Evolutionary conservation across 306 rosid species (phyloP).

Genomic region (Alnus rubra): DNA sequence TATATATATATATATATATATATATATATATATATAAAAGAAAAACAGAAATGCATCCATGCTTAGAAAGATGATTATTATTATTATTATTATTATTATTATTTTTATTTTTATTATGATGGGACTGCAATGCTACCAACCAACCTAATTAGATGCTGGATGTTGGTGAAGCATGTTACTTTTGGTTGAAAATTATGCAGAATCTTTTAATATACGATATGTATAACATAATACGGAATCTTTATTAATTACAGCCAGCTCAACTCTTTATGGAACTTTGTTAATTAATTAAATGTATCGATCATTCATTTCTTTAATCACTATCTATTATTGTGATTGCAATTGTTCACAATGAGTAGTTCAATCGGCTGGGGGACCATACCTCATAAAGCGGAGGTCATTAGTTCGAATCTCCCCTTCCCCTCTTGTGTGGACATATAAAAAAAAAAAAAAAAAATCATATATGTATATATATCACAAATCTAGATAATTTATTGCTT

Average conservation of each 20-base stretch:
- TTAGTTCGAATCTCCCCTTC: too few species aligned
- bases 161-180: neutral
- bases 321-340: neutral
- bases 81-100: too few species aligned
- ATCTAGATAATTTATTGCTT: neutral
- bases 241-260: constrained; percentile 13
- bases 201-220: neutral
- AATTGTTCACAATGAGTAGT: too few species aligned
- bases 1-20: too few species aligned
- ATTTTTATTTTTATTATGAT: too few species aligned
- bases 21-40: too few species aligned
- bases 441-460: too few species aligned
- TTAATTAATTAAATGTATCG: neutral
- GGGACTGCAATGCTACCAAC: neutral
- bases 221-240: neutral
- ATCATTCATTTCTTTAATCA: constrained; percentile 8
- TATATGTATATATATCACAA: constrained; percentile 9
- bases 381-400: too few species aligned
- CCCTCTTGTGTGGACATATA: too few species aligned
- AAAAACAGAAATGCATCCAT: too few species aligned
- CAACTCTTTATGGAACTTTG: constrained; percentile 18
- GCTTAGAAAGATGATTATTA: too few species aligned
- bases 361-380: too few species aligned
- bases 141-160: neutral
- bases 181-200: neutral